Evolutionary conservation across 2,329 filamentous ascomycete genomes (phyloP).

Genomic region (Alternaria tenuissima): DNA sequence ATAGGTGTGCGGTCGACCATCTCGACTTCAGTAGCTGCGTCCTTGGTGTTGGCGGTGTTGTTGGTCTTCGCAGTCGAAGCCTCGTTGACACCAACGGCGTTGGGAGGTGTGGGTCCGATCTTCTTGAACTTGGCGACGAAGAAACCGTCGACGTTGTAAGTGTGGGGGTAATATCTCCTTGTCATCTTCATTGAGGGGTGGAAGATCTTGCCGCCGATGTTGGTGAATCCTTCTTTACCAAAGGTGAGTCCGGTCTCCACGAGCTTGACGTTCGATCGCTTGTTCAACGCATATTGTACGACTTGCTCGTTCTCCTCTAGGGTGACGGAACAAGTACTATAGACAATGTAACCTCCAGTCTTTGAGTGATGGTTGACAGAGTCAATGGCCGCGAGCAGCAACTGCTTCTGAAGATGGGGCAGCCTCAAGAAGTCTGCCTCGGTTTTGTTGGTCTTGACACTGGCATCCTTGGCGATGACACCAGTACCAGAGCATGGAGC

Average conservation of each 20-base stretch:
- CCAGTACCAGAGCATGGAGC: slow-evolving; percentile 96
- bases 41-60: slow-evolving; percentile 47
- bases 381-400: slow-evolving; percentile 92
- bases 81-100: slow-evolving; percentile 54
- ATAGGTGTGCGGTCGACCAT: slow-evolving; percentile 76
- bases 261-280: slow-evolving; percentile 91
- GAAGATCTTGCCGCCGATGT: slow-evolving; percentile 90
- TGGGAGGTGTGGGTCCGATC: slow-evolving; percentile 75
- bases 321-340: slow-evolving; percentile 95
- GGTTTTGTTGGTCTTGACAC: slow-evolving; percentile 91
- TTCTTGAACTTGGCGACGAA: slow-evolving; percentile 99
- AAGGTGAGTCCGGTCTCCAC: slow-evolving; percentile 92
- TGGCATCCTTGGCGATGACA: slow-evolving; percentile 95
- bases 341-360: slow-evolving; percentile 93
- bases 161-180: slow-evolving; percentile 48
- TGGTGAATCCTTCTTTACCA: slow-evolving; percentile 90
- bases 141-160: slow-evolving; percentile 82
- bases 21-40: slow-evolving; percentile 53
- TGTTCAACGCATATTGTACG: slow-evolving; percentile 89
- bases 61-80: slow-evolving; percentile 43
- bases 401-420: slow-evolving; percentile 93
- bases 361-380: slow-evolving; percentile 90
- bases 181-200: slow-evolving; percentile 75
- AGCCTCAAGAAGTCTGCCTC: slow-evolving; percentile 93
- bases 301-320: slow-evolving; percentile 94